Conservation (phyloP, 441 rosid species). For the Geranium incanum region DNA sequence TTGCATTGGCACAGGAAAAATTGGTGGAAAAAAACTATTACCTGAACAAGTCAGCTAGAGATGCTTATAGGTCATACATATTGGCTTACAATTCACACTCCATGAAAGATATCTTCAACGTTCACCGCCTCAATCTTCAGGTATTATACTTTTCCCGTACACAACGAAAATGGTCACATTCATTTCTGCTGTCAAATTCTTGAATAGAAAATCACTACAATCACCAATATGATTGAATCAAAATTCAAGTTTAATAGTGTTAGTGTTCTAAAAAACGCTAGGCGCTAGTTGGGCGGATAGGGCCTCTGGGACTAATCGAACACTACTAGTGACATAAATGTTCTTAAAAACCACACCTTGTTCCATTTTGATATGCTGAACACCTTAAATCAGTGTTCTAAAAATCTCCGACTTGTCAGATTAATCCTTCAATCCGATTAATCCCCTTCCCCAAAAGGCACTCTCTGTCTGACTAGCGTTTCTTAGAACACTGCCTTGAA, state of each 20-base stretch:
- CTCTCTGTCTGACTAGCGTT: too few relatives aligned
- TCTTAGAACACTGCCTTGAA: not conserved
- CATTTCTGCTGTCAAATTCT: not conserved
- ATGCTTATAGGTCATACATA: constrained; percentile 84
- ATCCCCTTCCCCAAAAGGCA: too few relatives aligned
- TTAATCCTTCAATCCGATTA: too few relatives aligned
- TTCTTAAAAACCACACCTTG: not conserved
- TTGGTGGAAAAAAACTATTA: constrained; percentile 60
- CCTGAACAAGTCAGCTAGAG: constrained; percentile 82
- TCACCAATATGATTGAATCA: not conserved
- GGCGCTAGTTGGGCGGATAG: too few relatives aligned
- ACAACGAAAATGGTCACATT: not conserved
- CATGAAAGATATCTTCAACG: constrained; percentile 88
- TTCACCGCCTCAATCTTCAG: constrained; percentile 89
- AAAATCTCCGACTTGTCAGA: too few relatives aligned
- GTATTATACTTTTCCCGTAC: constrained; percentile 27
- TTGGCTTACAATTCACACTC: constrained; percentile 91
- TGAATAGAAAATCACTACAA: not conserved
- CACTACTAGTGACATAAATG: not conserved
- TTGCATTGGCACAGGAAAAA: constrained; percentile 59
- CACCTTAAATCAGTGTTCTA: not conserved
- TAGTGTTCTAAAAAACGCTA: too few relatives aligned
- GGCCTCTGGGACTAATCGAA: too few relatives aligned
- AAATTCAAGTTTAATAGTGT: not conserved
- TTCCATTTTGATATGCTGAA: not conserved